Evolutionary conservation across 2,329 filamentous ascomycete genomes (phyloP).

Genomic region (Epichloe bromicola): DNA sequence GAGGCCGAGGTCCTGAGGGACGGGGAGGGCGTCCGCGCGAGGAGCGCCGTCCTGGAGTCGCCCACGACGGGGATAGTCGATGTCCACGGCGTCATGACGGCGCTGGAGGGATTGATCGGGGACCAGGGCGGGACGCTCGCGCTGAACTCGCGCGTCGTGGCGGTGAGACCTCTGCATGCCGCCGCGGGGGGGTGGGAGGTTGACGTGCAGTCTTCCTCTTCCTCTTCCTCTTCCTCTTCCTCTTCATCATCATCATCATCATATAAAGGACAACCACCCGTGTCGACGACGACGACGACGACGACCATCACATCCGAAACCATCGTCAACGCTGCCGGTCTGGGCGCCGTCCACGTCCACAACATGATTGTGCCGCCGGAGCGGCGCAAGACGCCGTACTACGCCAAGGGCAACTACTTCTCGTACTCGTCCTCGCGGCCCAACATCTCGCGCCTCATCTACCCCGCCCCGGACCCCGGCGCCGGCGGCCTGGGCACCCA

Average conservation of each 20-base stretch:
- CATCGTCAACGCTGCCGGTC: slow-evolving; percentile 74
- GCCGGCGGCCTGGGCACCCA: slow-evolving; percentile 83
- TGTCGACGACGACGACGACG: slow-evolving; percentile 16
- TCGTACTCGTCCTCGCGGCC: slow-evolving; percentile 52
- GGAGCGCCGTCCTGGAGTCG: slow-evolving; percentile 65
- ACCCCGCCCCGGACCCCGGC: slow-evolving; percentile 74
- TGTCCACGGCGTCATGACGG: slow-evolving; percentile 72
- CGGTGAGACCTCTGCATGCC: slow-evolving; percentile 35
- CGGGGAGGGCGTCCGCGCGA: slow-evolving; percentile 66
- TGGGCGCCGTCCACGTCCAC: slow-evolving; percentile 61
- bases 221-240: slow-evolving; percentile 10
- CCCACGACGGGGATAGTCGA: slow-evolving; percentile 85
- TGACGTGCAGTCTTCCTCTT: slow-evolving; percentile 20
- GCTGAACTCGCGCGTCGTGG: slow-evolving; percentile 51
- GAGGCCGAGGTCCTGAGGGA: slow-evolving; percentile 44
- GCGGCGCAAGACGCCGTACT: slow-evolving; percentile 51
- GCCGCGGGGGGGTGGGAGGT: slow-evolving; percentile 62
- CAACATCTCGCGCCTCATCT: slow-evolving; percentile 59
- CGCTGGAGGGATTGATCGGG: slow-evolving; percentile 64
- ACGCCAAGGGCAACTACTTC: slow-evolving; percentile 94
- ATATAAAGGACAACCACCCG: slow-evolving; percentile 21
- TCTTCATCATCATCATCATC: too few relatives aligned
- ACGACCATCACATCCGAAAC: slow-evolving; percentile 56
- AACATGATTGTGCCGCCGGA: slow-evolving; percentile 63
- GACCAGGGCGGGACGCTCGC: slow-evolving; percentile 63